phyloP scores from a whole-genome alignment of 2,329 filamentous ascomycete genomes.

The Epichloe scottii region DNA sequence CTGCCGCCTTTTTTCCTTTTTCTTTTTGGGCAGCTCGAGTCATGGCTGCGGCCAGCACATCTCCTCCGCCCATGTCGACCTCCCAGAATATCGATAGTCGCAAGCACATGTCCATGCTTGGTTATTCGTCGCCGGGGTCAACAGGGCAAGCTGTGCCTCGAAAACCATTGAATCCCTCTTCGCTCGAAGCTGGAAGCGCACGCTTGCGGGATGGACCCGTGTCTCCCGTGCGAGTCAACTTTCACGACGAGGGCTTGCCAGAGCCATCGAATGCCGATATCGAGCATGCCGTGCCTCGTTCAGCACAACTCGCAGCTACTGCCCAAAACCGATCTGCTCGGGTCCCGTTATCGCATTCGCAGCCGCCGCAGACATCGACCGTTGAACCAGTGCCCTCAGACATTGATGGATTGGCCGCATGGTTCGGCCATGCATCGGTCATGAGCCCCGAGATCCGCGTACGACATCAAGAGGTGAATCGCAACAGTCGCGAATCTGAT shows the following conservation, averaged over 20 bases:
- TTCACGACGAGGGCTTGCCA: slow-evolving; percentile 39
- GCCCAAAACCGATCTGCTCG: background rate
- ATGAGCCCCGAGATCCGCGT: slow-evolving; percentile 19
- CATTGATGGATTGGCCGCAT: slow-evolving; percentile 6
- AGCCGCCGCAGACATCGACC: slow-evolving; percentile 1
- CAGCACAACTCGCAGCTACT: slow-evolving; percentile 14
- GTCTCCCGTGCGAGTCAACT: slow-evolving; percentile 44
- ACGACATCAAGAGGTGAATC: slow-evolving; percentile 25
- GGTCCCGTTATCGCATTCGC: background rate
- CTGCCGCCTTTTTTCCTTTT: background rate
- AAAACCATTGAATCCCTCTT: slow-evolving; percentile 25
- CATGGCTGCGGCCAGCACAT: slow-evolving; percentile 24
- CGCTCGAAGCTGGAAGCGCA: slow-evolving; percentile 17
- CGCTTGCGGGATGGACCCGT: slow-evolving; percentile 38
- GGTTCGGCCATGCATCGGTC: slow-evolving; percentile 14
- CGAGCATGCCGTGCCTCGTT: slow-evolving; percentile 24
- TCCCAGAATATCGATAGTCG: slow-evolving; percentile 14
- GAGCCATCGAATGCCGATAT: slow-evolving; percentile 40
- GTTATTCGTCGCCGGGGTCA: slow-evolving; percentile 5
- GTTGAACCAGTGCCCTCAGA: background rate
- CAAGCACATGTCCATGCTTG: slow-evolving; percentile 8
- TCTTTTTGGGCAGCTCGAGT: slow-evolving; percentile 6
- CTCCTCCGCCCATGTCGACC: slow-evolving; percentile 19
- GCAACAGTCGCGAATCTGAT: slow-evolving; percentile 42
- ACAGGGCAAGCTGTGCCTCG: slow-evolving; percentile 14